phyloP scores from a whole-genome alignment of 805 yeast species.

The Wickerhamomyces silvicola region DNA sequence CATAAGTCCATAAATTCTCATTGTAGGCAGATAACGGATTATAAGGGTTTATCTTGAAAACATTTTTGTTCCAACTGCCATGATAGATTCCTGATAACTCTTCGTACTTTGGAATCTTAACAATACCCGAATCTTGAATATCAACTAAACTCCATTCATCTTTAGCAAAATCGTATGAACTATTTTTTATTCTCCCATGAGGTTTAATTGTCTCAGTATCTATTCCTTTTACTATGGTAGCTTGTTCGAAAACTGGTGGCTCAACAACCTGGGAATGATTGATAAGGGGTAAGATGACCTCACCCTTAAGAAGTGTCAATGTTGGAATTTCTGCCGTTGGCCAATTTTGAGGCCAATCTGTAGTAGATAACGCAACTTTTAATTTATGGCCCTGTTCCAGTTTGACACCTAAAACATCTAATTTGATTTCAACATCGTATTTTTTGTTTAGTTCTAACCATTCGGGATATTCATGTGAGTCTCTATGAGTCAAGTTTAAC shows the following conservation, averaged over 20 bases:
- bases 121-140: slow-evolving; percentile 29
- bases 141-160: slow-evolving; percentile 19
- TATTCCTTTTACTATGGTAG: slow-evolving; percentile 24
- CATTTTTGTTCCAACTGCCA: slow-evolving; percentile 34
- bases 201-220: slow-evolving; percentile 16
- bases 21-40: slow-evolving; percentile 36
- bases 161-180: slow-evolving; percentile 13
- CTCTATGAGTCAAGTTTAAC: slow-evolving; percentile 34
- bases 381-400: slow-evolving; percentile 31
- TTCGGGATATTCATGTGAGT: slow-evolving; percentile 37
- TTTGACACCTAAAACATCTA: slow-evolving; percentile 36
- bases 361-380: slow-evolving; percentile 35
- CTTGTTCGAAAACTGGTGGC: slow-evolving; percentile 26
- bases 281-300: slow-evolving; percentile 25
- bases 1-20: slow-evolving; percentile 34
- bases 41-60: slow-evolving; percentile 29
- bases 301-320: slow-evolving; percentile 27
- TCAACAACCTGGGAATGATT: slow-evolving; percentile 9
- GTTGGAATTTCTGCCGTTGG: slow-evolving; percentile 37
- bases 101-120: slow-evolving; percentile 26
- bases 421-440: slow-evolving; percentile 28
- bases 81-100: slow-evolving; percentile 31
- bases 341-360: slow-evolving; percentile 46
- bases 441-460: slow-evolving; percentile 24
- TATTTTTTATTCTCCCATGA: slow-evolving; percentile 18